Evolutionary conservation across 164 flowering plant genomes (phyloP), one percentile per base, ranked within the genome.

Genomic region (Protea cynaroides): DNA sequence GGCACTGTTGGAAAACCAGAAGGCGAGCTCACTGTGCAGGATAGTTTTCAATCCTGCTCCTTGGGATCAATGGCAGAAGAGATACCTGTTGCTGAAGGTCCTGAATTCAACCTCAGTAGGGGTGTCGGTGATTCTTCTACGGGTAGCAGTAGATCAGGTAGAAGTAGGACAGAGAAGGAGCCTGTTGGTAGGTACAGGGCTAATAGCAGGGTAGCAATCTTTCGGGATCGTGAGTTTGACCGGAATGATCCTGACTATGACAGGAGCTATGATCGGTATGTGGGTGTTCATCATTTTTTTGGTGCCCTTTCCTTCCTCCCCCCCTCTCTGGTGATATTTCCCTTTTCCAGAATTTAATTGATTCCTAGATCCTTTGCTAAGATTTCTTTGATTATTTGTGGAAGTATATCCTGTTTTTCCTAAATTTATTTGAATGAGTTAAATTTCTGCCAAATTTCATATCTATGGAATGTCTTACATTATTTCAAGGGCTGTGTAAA

Each of bases 221-320:
- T 92, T 66, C 85, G 99, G 25, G 99, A 95, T 51, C 96, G 96
- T 69, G 99, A 92, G 49, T 68, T 88, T 71, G 99, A 95, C 12
- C 81, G 90, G 13, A 88, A 86, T 69, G 97, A 95, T 61, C 99
- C 97, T 63, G 99, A 95, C 71, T 95, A 85, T 83, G 89, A 95
- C 75, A 79, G 99, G 73, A 95, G 64, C 81, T 92, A 95, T 75
- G 97, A 95, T 43, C 88, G 96, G 97, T 89, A 76, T 44, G 55
- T 15, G 47, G 29, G n/a, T 71, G 53, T 44, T 36, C 1, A 9
- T 54, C 23, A 4, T 38, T 11, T 56, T 21, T 46, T 61, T 25
- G 17, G 53, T 44, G 22, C 22, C 25, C 10, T 29, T n/a, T n/a
- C n/a, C n/a, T n/a, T n/a, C n/a, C n/a, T n/a, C n/a, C n/a, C n/a